Evolutionary conservation across 2,329 filamentous ascomycete species (phyloP).

Genomic region (Fusarium musae): DNA sequence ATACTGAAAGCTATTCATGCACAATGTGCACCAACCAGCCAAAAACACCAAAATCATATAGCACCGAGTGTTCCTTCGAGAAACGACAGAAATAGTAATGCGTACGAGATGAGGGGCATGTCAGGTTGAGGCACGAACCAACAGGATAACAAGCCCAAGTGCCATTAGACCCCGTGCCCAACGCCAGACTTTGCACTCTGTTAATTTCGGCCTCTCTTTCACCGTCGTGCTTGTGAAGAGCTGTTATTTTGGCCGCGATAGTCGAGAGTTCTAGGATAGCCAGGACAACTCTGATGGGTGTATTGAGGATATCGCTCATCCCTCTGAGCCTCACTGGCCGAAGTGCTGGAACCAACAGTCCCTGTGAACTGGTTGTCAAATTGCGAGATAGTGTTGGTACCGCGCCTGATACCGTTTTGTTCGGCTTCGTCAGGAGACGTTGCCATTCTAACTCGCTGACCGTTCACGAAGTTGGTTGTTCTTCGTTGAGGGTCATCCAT

Average conservation of each 20-base stretch:
- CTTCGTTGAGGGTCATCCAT: neutral
- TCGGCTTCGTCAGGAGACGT: neutral
- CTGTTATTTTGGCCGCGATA: neutral
- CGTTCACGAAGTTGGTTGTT: constrained; percentile 11
- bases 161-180: neutral
- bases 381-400: neutral
- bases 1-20: neutral
- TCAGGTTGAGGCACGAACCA: neutral
- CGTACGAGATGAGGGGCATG: neutral
- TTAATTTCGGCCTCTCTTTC: neutral
- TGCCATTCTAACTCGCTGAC: neutral
- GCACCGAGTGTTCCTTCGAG: neutral
- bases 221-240: neutral
- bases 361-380: constrained; percentile 12
- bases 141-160: neutral
- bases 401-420: neutral
- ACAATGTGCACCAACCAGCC: neutral
- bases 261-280: neutral
- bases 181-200: neutral
- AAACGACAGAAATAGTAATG: neutral
- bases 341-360: neutral
- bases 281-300: neutral
- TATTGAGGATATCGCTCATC: neutral
- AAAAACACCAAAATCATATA: neutral
- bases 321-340: neutral